Conservation (phyloP, 495 filamentous ascomycete species). For the Chaetomium cochliodes region DNA sequence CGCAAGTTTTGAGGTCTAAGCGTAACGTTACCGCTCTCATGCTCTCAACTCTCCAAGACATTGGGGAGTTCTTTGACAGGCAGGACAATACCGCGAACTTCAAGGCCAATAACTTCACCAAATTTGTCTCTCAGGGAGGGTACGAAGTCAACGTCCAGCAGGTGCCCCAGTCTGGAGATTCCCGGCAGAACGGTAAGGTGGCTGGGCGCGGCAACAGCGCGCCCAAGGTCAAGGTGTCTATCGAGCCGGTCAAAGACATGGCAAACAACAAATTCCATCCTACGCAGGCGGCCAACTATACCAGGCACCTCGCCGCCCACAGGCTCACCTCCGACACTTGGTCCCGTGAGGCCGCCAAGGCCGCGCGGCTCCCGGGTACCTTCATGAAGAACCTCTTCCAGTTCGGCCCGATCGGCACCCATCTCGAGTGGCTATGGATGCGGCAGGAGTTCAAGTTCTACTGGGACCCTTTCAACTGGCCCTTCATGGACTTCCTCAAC, state of each 20-base stretch:
- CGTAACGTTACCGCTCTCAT: conserved; percentile 22
- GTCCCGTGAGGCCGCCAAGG: conserved; percentile 26
- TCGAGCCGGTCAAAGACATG: conserved; percentile 7
- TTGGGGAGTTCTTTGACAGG: conserved; percentile 19
- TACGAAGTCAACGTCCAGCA: conserved; percentile 6
- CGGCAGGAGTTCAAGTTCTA: conserved; percentile 31
- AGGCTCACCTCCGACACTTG: conserved; percentile 25
- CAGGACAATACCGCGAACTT: conserved; percentile 3
- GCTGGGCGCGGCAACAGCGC: not conserved
- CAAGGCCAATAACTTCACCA: conserved; percentile 14
- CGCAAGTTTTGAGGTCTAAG: conserved; percentile 6
- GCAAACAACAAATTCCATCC: conserved; percentile 21
- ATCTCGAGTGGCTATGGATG: conserved; percentile 23
- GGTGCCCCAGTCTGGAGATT: not conserved
- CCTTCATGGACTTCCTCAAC: conserved; percentile 17
- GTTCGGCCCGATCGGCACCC: conserved; percentile 23
- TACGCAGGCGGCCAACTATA: conserved; percentile 11
- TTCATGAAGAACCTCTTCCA: conserved; percentile 12
- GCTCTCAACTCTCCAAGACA: conserved; percentile 25
- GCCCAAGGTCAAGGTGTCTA: not conserved
- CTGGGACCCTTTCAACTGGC: conserved; percentile 27
- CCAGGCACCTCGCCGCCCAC: not conserved
- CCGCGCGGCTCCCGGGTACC: conserved; percentile 13
- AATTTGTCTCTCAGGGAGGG: conserved; percentile 28
- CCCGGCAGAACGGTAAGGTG: too few relatives aligned